These are phyloP conservation scores for Collariella sp. DNA, from an alignment of 495 filamentous ascomycete genomes.

Conservation along the genomic window DNA sequence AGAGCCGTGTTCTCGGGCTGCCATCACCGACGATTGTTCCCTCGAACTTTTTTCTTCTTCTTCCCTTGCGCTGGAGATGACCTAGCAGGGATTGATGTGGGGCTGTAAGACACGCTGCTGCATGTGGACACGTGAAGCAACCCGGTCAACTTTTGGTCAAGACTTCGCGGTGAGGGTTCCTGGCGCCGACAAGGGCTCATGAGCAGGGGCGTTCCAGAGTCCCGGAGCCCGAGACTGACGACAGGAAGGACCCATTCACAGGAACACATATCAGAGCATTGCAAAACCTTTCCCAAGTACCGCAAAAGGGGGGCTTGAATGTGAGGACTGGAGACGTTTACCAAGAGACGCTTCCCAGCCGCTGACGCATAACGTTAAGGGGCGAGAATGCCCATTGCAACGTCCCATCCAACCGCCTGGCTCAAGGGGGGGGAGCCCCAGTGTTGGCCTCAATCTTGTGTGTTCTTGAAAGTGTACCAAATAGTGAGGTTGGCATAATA, in stretches of 20 bases:
- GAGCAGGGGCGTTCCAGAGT: slow-evolving; percentile 4
- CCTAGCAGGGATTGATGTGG: slow-evolving; percentile 24
- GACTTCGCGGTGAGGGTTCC: background rate
- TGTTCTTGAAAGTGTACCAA: too few species aligned
- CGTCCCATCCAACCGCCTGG: too few species aligned
- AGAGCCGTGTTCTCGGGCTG: background rate
- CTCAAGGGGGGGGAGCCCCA: too few species aligned
- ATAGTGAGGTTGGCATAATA: too few species aligned
- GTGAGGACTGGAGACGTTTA: too few species aligned
- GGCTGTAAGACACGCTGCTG: slow-evolving; percentile 23
- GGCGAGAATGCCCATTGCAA: too few species aligned
- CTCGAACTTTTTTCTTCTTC: background rate
- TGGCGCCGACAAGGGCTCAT: background rate
- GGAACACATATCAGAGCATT: background rate
- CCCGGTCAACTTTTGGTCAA: background rate
- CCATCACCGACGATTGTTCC: background rate
- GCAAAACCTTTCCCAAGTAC: too few species aligned
- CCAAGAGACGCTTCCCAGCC: too few species aligned
- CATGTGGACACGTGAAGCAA: slow-evolving; percentile 25
- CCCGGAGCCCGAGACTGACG: background rate
- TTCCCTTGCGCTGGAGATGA: background rate
- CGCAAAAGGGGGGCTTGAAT: too few species aligned
- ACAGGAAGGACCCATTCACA: background rate
- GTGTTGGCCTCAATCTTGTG: too few species aligned
- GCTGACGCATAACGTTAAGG: too few species aligned